phyloP scores from a whole-genome alignment of 73 alveolate genomes.

The Paramecium sonneborni region DNA sequence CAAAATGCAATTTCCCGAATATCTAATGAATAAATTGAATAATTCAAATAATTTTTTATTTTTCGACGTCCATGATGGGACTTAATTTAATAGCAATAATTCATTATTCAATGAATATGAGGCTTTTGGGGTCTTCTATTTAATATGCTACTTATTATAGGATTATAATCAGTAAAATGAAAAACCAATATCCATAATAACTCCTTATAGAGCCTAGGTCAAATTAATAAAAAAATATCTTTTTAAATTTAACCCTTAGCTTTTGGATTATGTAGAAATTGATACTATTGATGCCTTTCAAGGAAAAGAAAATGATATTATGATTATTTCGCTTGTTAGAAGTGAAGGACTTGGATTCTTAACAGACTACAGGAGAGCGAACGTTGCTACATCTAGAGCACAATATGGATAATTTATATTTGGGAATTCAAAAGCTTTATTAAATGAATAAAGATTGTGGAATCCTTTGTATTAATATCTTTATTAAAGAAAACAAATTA shows the following conservation, averaged over 20 bases:
- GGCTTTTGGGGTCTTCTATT: not conserved
- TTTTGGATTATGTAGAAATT: not conserved
- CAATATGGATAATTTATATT: slow-evolving; percentile 22
- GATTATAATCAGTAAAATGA: not conserved
- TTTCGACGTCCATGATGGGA: slow-evolving; percentile 17
- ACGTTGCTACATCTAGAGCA: slow-evolving; percentile 41
- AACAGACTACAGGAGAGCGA: slow-evolving; percentile 24
- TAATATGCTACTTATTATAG: not conserved
- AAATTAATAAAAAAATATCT: slow-evolving; percentile 4
- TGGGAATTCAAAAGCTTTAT: not conserved
- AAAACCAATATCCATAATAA: slow-evolving; percentile 14
- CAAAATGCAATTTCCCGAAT: not conserved
- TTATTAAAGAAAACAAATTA: not conserved
- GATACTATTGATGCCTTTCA: slow-evolving; percentile 19
- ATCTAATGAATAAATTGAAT: not conserved
- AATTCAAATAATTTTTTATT: not conserved
- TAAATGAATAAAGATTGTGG: not conserved
- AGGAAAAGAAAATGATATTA: slow-evolving; percentile 42
- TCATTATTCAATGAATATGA: slow-evolving; percentile 3
- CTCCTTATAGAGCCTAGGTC: slow-evolving; percentile 20
- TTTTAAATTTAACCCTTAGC: not conserved
- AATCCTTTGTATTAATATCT: not conserved
- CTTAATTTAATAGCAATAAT: not conserved
- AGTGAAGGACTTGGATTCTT: slow-evolving; percentile 53
- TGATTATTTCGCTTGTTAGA: slow-evolving; percentile 23